These are phyloP conservation scores for Clitopilus hobsonii DNA, from an alignment of 768 basidiomycete genomes.

Conservation along the genomic window DNA sequence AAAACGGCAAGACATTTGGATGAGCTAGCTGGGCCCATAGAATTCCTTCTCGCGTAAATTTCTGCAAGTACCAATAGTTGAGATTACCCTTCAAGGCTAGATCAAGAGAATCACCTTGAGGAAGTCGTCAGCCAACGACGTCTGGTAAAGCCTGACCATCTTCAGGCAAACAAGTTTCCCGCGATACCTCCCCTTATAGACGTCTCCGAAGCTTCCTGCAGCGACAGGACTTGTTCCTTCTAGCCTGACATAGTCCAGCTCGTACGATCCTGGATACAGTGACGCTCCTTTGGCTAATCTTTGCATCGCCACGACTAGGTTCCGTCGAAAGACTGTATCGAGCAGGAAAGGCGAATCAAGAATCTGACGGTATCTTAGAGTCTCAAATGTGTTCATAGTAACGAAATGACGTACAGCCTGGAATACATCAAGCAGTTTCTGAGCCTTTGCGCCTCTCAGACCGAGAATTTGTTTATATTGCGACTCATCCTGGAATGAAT, in stretches of 20 bases:
- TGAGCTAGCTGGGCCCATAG: constrained; percentile 3
- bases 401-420: background rate
- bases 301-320: constrained; percentile 10
- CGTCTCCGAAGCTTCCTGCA: constrained; percentile 7
- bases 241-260: constrained; percentile 4
- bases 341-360: background rate
- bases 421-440: background rate
- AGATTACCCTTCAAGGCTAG: background rate
- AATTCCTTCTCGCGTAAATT: background rate
- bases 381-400: background rate
- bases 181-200: constrained; percentile 4
- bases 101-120: background rate
- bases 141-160: constrained; percentile 11
- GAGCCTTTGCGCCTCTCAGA: background rate
- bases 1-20: constrained; percentile 3
- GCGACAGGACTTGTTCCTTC: constrained; percentile 1
- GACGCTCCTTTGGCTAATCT: constrained; percentile 2
- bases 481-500: background rate
- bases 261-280: constrained; percentile 10
- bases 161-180: constrained; percentile 10
- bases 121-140: background rate
- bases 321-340: constrained; percentile 2
- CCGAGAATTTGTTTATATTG: background rate
- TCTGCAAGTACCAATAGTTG: too few relatives aligned
- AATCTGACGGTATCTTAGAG: constrained; percentile 1